Evolutionary conservation across 1,284 basidiomycete species (phyloP).

Genomic region (Trichosporon sp.): DNA sequence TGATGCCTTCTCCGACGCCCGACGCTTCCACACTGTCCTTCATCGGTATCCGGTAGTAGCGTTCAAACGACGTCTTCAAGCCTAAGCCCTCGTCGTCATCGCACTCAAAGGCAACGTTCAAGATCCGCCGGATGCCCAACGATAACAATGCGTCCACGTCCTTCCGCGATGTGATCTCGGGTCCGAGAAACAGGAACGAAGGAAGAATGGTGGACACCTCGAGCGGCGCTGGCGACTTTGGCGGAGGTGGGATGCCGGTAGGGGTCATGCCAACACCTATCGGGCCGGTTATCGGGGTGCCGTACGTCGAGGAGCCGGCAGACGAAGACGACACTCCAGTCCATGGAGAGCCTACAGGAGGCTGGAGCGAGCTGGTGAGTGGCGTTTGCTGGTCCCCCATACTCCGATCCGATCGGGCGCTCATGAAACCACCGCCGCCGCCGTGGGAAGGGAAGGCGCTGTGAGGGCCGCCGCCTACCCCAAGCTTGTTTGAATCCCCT

Average conservation of each 20-base stretch:
- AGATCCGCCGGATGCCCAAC: constrained; percentile 76
- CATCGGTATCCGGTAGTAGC: constrained; percentile 83
- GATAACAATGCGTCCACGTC: constrained; percentile 67
- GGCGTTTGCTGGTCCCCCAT: constrained; percentile 4
- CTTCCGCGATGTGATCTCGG: constrained; percentile 67
- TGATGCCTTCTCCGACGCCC: constrained; percentile 73
- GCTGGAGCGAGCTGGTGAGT: not conserved
- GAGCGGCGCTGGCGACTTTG: constrained; percentile 51
- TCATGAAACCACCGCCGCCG: not conserved
- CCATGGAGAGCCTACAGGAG: not conserved
- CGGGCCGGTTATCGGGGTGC: not conserved
- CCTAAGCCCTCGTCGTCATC: constrained; percentile 70
- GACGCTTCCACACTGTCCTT: constrained; percentile 91
- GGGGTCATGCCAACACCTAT: not conserved
- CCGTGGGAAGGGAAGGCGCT: constrained; percentile 6
- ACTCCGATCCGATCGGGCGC: not conserved
- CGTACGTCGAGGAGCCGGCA: not conserved
- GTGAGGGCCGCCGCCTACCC: not conserved
- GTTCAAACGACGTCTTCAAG: constrained; percentile 64
- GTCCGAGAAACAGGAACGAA: constrained; percentile 81
- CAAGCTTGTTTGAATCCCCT: constrained; percentile 11
- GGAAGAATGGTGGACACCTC: constrained; percentile 81
- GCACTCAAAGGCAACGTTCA: constrained; percentile 89
- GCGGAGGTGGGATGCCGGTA: not conserved
- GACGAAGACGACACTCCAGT: not conserved